These are phyloP conservation scores for Hibiscus syriacus DNA, from an alignment of 345 rosid genomes.

Conservation along the genomic window DNA sequence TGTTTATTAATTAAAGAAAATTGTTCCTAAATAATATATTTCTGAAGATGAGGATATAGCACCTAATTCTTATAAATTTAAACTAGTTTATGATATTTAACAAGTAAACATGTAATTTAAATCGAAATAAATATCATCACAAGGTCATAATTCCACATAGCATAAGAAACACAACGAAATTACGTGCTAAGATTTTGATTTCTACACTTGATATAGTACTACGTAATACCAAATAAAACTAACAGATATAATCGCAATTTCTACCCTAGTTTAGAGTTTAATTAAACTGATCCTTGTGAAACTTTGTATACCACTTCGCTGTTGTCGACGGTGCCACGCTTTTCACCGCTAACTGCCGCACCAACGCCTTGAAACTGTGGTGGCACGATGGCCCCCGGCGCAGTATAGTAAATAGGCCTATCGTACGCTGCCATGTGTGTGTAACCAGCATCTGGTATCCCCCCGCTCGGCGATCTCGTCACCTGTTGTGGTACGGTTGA, in stretches of 20 bases:
- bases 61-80: too few species aligned
- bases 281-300: conserved; percentile 33
- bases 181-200: neutral
- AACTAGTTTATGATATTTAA: too few species aligned
- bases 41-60: too few species aligned
- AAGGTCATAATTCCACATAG: neutral
- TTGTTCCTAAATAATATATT: too few species aligned
- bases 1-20: too few species aligned
- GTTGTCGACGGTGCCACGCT: conserved; percentile 25
- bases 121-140: neutral
- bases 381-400: conserved; percentile 29
- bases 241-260: conserved; percentile 4
- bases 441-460: conserved; percentile 35
- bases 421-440: conserved; percentile 47
- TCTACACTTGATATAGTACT: neutral
- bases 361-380: conserved; percentile 57
- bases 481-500: conserved; percentile 26
- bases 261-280: neutral
- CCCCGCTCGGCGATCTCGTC: conserved; percentile 26
- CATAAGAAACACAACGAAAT: neutral
- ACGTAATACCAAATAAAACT: conserved; percentile 1
- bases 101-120: too few species aligned
- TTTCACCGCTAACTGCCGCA: conserved; percentile 36
- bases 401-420: conserved; percentile 59
- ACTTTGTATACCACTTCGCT: conserved; percentile 30